Evolutionary conservation across 2,329 filamentous ascomycete genomes (phyloP).

Genomic region (Botryosphaeria agaves): DNA sequence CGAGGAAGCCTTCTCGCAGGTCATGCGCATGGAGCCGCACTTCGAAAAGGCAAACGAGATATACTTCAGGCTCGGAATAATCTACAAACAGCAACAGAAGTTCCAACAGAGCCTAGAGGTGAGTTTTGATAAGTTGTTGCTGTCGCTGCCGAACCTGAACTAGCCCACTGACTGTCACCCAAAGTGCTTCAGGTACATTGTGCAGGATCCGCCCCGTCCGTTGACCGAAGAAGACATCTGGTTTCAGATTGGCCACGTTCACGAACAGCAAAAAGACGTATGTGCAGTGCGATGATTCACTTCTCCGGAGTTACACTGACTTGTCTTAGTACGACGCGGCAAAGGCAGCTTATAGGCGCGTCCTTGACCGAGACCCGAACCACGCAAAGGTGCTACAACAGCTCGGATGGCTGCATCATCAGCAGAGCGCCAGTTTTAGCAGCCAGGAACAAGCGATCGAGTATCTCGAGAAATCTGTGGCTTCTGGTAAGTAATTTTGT

Average conservation of each 20-base stretch:
- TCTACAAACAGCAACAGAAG: constrained; percentile 97
- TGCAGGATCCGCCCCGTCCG: constrained; percentile 77
- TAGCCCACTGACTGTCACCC: constrained; percentile 7
- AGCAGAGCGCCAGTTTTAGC: constrained; percentile 78
- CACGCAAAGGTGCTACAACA: constrained; percentile 98
- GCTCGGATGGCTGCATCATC: constrained; percentile 92
- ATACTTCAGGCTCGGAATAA: constrained; percentile 96
- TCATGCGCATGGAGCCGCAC: constrained; percentile 95
- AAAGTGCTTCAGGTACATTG: constrained; percentile 97
- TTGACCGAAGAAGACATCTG: constrained; percentile 96
- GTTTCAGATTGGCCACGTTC: constrained; percentile 98
- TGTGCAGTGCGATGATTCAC: constrained; percentile 21
- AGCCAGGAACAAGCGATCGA: constrained; percentile 95
- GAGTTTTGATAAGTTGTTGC: constrained; percentile 8
- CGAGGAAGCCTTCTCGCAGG: constrained; percentile 93
- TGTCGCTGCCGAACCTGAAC: constrained; percentile 8
- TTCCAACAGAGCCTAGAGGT: constrained; percentile 85
- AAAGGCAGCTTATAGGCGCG: constrained; percentile 80
- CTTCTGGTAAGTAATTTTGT: constrained; percentile 70
- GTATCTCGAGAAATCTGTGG: constrained; percentile 91
- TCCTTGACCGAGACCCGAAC: constrained; percentile 84
- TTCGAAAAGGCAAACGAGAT: constrained; percentile 99
- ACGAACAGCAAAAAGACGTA: constrained; percentile 98
- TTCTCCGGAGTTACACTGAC: constrained; percentile 10
- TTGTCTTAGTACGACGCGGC: constrained; percentile 65